Evolutionary conservation across 2,329 filamentous ascomycete species (phyloP).

Genomic region (Aureobasidium sp.): DNA sequence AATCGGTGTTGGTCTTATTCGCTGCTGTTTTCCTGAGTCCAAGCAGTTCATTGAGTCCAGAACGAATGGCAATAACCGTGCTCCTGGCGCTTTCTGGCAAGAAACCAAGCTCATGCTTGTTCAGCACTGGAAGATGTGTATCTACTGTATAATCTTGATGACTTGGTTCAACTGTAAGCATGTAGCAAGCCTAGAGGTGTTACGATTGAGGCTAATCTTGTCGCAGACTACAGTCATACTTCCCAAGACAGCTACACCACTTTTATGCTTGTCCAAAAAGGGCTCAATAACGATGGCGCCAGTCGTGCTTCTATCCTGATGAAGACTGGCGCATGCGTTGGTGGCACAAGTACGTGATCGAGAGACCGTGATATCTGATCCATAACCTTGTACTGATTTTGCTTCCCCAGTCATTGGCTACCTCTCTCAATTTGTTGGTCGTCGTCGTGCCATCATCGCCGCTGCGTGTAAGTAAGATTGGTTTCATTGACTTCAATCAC

Average conservation of each 20-base stretch:
- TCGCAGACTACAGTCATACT: constrained; percentile 70
- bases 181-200: accelerated
- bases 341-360: neutral
- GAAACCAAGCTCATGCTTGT: constrained; percentile 62
- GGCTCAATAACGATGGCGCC: constrained; percentile 55
- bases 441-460: constrained; percentile 59
- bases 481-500: too few relatives aligned
- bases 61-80: constrained; percentile 48
- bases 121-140: constrained; percentile 66
- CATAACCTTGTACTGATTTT: neutral
- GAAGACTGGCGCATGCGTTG: constrained; percentile 64
- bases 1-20: constrained; percentile 60
- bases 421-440: constrained; percentile 65
- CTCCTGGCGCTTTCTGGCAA: constrained; percentile 53
- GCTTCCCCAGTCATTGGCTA: constrained; percentile 65
- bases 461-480: constrained; percentile 46
- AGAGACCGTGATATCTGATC: too few relatives aligned
- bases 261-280: constrained; percentile 68
- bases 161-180: constrained; percentile 47
- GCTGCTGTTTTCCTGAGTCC: constrained; percentile 65
- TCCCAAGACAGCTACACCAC: constrained; percentile 77
- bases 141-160: constrained; percentile 75
- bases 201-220: neutral
- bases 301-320: constrained; percentile 73
- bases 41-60: constrained; percentile 67